These are phyloP conservation scores for Solanum piurae DNA, from an alignment of 257 asterid genomes.

Conservation along the genomic window DNA sequence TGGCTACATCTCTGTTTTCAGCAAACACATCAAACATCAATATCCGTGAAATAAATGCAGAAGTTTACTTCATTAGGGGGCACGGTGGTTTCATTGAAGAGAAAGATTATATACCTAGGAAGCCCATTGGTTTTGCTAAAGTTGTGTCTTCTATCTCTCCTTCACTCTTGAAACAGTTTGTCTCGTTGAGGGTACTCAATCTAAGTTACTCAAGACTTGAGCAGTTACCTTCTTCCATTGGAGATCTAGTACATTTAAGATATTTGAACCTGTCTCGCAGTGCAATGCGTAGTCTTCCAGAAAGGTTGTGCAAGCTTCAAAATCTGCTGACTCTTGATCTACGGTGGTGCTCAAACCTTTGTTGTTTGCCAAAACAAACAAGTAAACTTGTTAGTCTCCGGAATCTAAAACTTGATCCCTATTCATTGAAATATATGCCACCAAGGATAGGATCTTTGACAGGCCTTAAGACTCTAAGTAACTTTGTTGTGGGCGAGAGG, in stretches of 20 bases:
- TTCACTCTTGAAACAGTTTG: background rate
- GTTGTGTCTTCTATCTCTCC: no score
- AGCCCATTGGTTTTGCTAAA: background rate
- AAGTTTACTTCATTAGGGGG: no score
- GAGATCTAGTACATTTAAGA: background rate
- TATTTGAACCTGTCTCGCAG: background rate
- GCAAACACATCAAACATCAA: no score
- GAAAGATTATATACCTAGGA: no score
- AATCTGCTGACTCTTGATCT: background rate
- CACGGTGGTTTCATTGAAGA: no score
- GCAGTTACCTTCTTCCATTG: background rate
- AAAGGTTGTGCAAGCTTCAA: background rate
- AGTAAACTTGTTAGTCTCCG: slow-evolving; percentile 3
- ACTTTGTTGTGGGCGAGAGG: background rate
- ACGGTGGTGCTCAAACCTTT: background rate
- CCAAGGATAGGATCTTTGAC: background rate
- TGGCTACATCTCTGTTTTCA: no score
- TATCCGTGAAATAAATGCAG: no score
- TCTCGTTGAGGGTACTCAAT: background rate
- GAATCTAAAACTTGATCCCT: background rate
- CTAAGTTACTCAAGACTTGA: background rate
- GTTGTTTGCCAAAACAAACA: background rate
- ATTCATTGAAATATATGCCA: background rate
- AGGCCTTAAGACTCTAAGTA: background rate
- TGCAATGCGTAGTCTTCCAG: background rate